phyloP scores from a whole-genome alignment of 768 basidiomycete species.

The Thelephora aurantiotincta region DNA sequence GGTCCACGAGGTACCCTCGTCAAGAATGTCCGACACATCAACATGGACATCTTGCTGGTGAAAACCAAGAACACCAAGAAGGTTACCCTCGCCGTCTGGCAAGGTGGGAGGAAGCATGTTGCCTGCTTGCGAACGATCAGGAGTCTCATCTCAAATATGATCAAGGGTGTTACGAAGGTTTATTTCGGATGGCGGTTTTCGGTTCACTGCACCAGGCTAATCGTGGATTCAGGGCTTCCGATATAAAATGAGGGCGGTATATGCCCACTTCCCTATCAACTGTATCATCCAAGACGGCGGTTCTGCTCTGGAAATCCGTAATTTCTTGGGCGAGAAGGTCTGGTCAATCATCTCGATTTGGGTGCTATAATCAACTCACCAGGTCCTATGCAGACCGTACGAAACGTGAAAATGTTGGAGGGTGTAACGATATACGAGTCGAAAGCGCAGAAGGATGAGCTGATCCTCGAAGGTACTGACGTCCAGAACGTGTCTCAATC shows the following conservation, averaged over 20 bases:
- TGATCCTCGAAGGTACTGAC: slow-evolving; percentile 90
- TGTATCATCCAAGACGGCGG: slow-evolving; percentile 80
- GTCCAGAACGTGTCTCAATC: slow-evolving; percentile 97
- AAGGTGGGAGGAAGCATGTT: slow-evolving; percentile 95
- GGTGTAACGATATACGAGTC: slow-evolving; percentile 81
- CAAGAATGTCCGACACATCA: slow-evolving; percentile 85
- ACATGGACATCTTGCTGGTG: slow-evolving; percentile 84
- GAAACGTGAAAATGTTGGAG: slow-evolving; percentile 82
- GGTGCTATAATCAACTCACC: neutral
- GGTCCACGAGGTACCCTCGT: slow-evolving; percentile 88
- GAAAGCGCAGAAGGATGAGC: slow-evolving; percentile 87
- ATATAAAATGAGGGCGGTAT: slow-evolving; percentile 99
- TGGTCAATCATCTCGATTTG: slow-evolving; percentile 6
- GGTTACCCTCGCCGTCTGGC: slow-evolving; percentile 92
- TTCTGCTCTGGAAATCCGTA: slow-evolving; percentile 72
- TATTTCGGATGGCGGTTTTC: slow-evolving; percentile 6
- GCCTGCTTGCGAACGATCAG: slow-evolving; percentile 95
- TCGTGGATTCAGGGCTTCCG: slow-evolving; percentile 68
- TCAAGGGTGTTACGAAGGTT: slow-evolving; percentile 93
- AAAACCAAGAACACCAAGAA: slow-evolving; percentile 59
- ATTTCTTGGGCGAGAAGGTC: slow-evolving; percentile 92
- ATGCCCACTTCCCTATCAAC: slow-evolving; percentile 99
- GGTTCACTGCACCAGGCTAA: neutral
- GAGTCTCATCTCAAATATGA: slow-evolving; percentile 93
- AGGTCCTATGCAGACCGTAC: slow-evolving; percentile 48